phyloP scores from a whole-genome alignment of 768 basidiomycete species.

The Collybia nuda region DNA sequence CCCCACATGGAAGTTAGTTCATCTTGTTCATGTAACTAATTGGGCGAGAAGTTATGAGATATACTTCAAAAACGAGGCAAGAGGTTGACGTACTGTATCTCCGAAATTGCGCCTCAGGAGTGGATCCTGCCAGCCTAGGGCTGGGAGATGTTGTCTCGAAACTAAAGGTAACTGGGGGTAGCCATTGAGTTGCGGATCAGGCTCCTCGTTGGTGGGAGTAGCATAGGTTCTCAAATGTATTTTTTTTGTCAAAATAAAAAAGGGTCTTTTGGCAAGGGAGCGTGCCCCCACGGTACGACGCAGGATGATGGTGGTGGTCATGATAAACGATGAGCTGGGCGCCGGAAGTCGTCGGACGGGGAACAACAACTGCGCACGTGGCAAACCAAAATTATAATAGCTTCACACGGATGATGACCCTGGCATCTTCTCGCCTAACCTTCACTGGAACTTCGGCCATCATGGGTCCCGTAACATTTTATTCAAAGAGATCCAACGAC shows the following conservation, averaged over 20 bases:
- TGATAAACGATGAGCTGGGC: slow-evolving; percentile 15
- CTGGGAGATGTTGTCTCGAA: slow-evolving; percentile 61
- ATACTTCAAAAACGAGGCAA: slow-evolving; percentile 5
- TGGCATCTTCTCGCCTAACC: slow-evolving; percentile 7
- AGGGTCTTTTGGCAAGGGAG: slow-evolving; percentile 22
- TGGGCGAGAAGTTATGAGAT: slow-evolving; percentile 5
- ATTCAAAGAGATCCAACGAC: slow-evolving; percentile 17
- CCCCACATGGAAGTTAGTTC: slow-evolving; percentile 88
- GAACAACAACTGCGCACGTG: slow-evolving; percentile 13
- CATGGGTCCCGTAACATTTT: slow-evolving; percentile 19
- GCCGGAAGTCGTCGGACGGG: slow-evolving; percentile 13
- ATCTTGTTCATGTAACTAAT: slow-evolving; percentile 76
- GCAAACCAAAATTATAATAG: neutral
- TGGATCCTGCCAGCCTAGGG: slow-evolving; percentile 74
- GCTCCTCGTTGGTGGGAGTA: slow-evolving; percentile 33
- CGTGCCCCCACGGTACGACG: slow-evolving; percentile 37
- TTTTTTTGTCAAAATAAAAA: slow-evolving; percentile 6
- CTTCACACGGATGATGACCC: slow-evolving; percentile 16
- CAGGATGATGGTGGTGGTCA: slow-evolving; percentile 37
- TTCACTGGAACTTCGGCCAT: slow-evolving; percentile 20
- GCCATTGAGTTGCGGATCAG: slow-evolving; percentile 68
- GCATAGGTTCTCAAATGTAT: slow-evolving; percentile 28
- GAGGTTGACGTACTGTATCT: slow-evolving; percentile 52
- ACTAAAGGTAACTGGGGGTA: slow-evolving; percentile 73
- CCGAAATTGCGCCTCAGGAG: slow-evolving; percentile 81